These are phyloP conservation scores for Leccinum fallax DNA, from an alignment of 1,284 basidiomycete species.

Conservation along the genomic window DNA sequence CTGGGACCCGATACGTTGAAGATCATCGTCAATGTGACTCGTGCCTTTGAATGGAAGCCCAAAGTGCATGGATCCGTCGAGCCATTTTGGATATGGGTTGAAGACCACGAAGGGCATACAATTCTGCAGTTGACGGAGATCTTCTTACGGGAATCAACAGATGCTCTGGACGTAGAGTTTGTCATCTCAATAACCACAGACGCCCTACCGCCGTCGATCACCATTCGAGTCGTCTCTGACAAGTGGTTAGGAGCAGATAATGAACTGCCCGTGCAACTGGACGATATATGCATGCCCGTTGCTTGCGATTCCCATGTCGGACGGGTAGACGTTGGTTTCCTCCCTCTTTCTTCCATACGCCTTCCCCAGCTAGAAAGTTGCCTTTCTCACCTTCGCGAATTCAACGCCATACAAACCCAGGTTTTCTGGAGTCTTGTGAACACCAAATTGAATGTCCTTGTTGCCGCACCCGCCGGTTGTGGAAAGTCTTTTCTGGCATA, in stretches of 20 bases:
- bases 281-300: constrained; percentile 77
- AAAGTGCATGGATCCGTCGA: constrained; percentile 79
- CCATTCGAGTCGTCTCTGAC: constrained; percentile 85
- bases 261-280: constrained; percentile 64
- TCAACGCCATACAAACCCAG: constrained; percentile 93
- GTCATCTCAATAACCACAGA: constrained; percentile 72
- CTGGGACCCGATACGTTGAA: constrained; percentile 85
- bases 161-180: constrained; percentile 72
- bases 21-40: constrained; percentile 66
- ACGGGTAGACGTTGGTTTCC: constrained; percentile 82
- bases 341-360: constrained; percentile 59
- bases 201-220: constrained; percentile 59
- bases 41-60: constrained; percentile 84
- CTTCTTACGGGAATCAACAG: constrained; percentile 68
- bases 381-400: constrained; percentile 49
- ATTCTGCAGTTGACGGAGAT: constrained; percentile 87
- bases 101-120: constrained; percentile 77
- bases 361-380: constrained; percentile 51
- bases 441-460: constrained; percentile 71
- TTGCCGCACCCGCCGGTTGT: constrained; percentile 80
- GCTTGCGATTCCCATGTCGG: constrained; percentile 65
- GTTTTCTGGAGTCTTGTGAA: constrained; percentile 83
- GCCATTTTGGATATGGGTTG: constrained; percentile 96
- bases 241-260: constrained; percentile 94
- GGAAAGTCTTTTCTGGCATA: constrained; percentile 84